Evolutionary conservation across 192 early-diverging fungal genomes (phyloP), one percentile per base, ranked within the genome.

Genomic region (Dimargaris cristalligena): DNA sequence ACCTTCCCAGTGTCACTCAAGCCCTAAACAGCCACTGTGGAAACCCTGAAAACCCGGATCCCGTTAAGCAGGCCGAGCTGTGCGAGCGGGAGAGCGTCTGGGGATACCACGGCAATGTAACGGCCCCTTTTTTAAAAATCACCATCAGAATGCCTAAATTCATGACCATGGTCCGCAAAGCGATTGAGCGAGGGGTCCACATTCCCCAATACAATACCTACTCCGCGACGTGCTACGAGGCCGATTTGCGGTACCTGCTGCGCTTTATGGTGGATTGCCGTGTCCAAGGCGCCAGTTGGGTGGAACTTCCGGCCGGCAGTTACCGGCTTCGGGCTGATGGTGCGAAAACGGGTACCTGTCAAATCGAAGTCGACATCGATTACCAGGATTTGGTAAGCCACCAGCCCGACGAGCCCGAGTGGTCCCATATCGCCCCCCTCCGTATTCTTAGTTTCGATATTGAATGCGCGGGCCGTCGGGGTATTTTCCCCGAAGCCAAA

Each of bases 371-470:
- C 0, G 83, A 90, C 41, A 71, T 64, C 62, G 75, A 83, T 60
- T 86, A 81, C 66, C 76, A 80, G 8, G 76, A 91, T 60, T 64
- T 98, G 20, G 74, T 92, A 47, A 76, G 86, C 16, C 88, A 97
- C 60, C 73, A 84, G 29, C 84, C 93, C 3, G 60, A 41, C 31
- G 89, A 92, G 58, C 85, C 81, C 52, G 86, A 94, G 46, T 97
- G 90, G 89, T 87, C 83, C 22, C 84, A 90, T 62, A 82, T 93
- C 54, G 95, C 95, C 4, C 95, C 95, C 2, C 74, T 96, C 34
- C 80, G 95, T 38, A 87, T 99, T 58, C 65, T 99, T 45, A 92
- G 89, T 62, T 92, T 99, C 62, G 95, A 99, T 85, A 99, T 99
- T 59, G 95, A 99, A 71, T 99, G 95, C 57, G 88, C 90, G 29